Evolutionary conservation across 2,329 filamentous ascomycete genomes (phyloP), one percentile per base, ranked within the genome.

Genomic region (Thelonectria blattea): DNA sequence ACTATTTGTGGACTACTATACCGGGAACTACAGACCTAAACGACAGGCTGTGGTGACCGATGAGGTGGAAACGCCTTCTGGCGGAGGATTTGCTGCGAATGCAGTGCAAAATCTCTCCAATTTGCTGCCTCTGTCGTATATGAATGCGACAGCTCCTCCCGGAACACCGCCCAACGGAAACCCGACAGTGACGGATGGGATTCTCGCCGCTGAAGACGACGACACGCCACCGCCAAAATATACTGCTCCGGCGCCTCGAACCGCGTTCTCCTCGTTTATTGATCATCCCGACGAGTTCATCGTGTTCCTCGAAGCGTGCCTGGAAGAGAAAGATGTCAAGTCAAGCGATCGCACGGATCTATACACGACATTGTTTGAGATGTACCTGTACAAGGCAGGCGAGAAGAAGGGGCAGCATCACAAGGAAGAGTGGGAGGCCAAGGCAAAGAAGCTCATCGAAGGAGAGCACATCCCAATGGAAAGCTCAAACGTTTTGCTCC

Each of bases 291-390:
- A 93, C 59, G 89, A 97, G 71, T 98, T 99, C 69, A 94, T 98
- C 63, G 81, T 88, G 15, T 99, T 99, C 73, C 82, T 99, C 0
- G 94, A 99, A 76, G 92, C 93, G 5, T 93, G 94, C 62, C 85
- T 96, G 5, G 80, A 88, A 51, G 89, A 93, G 59, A 81, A 88
- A 18, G 83, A 85, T 20, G 76, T 96, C n/a, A 87, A 87, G 18
- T 83, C 91, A 37, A 84, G 87, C 9, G 91, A 97, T 72, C 91
- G 88, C 64, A 85, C 89, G 1, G 96, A 99, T 74, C 83, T 99
- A 15, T 95, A 95, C 72, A 98, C 94, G 0, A 97, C 96, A 0
- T 76, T 99, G 14, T 98, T 99, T 72, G 96, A 99, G 75, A 98
- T 99, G 91, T 99, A 98, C 72, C 81, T 99, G 9, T 91, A 96